A percentile compares a stretch with the other conserved stretches of the same genome.
Conservation (phyloP, 2,329 filamentous ascomycete genomes). For the Cercospora sojina region DNA sequence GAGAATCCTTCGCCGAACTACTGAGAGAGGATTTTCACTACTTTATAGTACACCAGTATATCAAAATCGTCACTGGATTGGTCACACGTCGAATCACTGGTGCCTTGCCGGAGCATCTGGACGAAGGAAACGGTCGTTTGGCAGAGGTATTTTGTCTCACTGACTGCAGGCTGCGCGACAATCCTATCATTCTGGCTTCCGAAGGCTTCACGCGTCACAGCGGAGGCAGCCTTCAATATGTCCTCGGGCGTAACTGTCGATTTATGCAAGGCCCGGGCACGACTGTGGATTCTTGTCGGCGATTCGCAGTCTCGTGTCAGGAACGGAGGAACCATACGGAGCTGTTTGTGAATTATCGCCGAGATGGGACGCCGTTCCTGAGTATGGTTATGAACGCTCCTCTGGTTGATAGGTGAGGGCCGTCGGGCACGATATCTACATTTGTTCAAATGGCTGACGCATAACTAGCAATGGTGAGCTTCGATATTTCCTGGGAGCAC, state of each 20-base stretch:
- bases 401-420: constrained; percentile 41
- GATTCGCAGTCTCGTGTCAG: constrained; percentile 45
- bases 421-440: neutral
- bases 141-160: constrained; percentile 76
- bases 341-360: constrained; percentile 69
- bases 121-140: constrained; percentile 68
- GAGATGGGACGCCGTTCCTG: constrained; percentile 73
- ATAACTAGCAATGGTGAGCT: constrained; percentile 59
- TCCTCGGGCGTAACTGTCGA: constrained; percentile 72
- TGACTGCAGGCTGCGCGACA: constrained; percentile 69
- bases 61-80: constrained; percentile 66
- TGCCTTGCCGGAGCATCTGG: constrained; percentile 61
- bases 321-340: constrained; percentile 68
- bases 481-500: constrained; percentile 69
- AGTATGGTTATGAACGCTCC: constrained; percentile 62
- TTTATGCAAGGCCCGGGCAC: constrained; percentile 76
- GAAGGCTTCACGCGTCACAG: constrained; percentile 74
- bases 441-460: neutral
- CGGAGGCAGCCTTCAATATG: constrained; percentile 70
- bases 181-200: constrained; percentile 74
- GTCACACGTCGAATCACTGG: constrained; percentile 67
- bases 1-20: constrained; percentile 62
- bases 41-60: constrained; percentile 67
- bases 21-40: constrained; percentile 66
- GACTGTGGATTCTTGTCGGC: constrained; percentile 20